phyloP scores from a whole-genome alignment of 371 early-diverging fungal species.

The Saksenaea vasiformis region DNA sequence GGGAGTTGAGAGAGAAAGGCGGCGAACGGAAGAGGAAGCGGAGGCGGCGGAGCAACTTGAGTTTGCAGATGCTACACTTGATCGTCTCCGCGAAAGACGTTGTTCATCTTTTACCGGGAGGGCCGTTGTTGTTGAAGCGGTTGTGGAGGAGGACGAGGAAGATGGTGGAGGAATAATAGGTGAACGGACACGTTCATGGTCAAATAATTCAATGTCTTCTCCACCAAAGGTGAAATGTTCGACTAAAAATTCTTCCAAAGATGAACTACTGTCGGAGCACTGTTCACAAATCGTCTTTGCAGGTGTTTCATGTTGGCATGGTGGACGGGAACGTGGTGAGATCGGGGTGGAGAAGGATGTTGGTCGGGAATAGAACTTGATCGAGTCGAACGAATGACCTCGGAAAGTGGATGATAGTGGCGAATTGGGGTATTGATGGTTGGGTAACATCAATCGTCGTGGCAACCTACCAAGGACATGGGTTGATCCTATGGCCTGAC shows the following conservation, averaged over 20 bases:
- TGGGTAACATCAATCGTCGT: conserved; percentile 14
- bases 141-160: too few relatives aligned
- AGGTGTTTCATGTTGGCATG: neutral
- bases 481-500: conserved; percentile 16
- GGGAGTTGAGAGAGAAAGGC: neutral
- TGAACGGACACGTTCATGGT: neutral
- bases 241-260: conserved; percentile 16
- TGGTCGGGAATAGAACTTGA: conserved; percentile 1
- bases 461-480: conserved; percentile 23
- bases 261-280: conserved; percentile 10
- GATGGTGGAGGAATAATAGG: too few relatives aligned
- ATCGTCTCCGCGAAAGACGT: neutral
- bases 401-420: neutral
- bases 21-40: neutral
- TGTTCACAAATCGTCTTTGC: neutral
- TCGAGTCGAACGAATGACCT: neutral
- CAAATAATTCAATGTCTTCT: conserved; percentile 23
- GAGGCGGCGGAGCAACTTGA: neutral
- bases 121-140: too few relatives aligned
- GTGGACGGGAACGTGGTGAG: neutral
- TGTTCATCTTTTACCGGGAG: neutral
- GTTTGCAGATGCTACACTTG: neutral
- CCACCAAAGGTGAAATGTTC: conserved; percentile 39
- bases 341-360: neutral
- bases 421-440: neutral